A percentile compares a stretch with the other conserved stretches of the same genome.
phyloP scores from a whole-genome alignment of 257 asterid genomes.

The Solanum sejunctum region DNA sequence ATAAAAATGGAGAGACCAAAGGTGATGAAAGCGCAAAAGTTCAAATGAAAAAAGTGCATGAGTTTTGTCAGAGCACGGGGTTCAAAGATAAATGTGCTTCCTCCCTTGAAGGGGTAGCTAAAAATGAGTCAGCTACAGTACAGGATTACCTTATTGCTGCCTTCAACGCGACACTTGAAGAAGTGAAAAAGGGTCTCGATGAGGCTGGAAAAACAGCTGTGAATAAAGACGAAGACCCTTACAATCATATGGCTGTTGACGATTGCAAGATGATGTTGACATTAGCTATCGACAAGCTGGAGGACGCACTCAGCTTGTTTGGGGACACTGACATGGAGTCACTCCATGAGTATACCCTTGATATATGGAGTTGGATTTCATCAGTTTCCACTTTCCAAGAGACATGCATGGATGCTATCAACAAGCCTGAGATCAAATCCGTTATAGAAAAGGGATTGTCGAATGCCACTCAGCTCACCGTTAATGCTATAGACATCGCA shows the following conservation, averaged over 20 bases:
- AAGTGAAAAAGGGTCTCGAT: conserved; percentile 22
- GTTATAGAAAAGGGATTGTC: conserved; percentile 26
- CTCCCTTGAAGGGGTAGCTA: conserved; percentile 29
- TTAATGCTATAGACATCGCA: conserved; percentile 48
- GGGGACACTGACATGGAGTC: conserved; percentile 18
- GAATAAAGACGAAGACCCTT: conserved; percentile 16
- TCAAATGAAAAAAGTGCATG: conserved; percentile 32
- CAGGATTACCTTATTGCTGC: conserved; percentile 45
- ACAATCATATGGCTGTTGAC: conserved; percentile 25
- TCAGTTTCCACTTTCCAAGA: conserved; percentile 30
- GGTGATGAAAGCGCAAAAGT: not conserved
- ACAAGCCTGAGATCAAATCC: conserved; percentile 25
- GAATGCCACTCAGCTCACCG: conserved; percentile 40
- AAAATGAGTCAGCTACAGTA: conserved; percentile 34
- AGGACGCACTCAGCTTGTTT: conserved; percentile 20
- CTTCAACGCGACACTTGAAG: conserved; percentile 20
- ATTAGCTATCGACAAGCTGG: conserved; percentile 28
- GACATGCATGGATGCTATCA: conserved; percentile 32
- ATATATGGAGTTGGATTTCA: conserved; percentile 43
- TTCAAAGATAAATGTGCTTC: conserved; percentile 40
- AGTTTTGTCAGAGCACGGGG: conserved; percentile 35
- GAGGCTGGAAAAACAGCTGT: conserved; percentile 11
- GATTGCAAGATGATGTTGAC: conserved; percentile 53
- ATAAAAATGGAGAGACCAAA: not conserved
- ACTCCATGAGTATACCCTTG: conserved; percentile 21